These are phyloP conservation scores for Secale cereale DNA, from an alignment of 176 grass and related monocot genomes.

Conservation along the genomic window DNA sequence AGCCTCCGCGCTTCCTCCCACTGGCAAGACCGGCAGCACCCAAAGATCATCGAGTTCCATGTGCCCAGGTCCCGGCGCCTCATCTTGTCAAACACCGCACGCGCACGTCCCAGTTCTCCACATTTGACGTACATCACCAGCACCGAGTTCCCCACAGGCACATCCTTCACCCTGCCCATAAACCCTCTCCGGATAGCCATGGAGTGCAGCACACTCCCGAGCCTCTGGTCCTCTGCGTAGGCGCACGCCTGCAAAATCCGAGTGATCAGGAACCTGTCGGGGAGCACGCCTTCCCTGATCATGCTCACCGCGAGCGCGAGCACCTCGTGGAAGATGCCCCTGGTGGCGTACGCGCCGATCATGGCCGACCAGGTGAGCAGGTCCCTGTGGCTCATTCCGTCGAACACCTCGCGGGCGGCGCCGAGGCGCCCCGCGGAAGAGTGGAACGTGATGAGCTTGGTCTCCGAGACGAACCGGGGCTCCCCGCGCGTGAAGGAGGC, in stretches of 20 bases:
- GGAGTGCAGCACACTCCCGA: slow-evolving; percentile 43
- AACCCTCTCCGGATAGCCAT: slow-evolving; percentile 45
- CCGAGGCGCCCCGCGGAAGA: slow-evolving; percentile 40
- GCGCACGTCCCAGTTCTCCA: slow-evolving; percentile 35
- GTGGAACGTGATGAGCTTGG: slow-evolving; percentile 52
- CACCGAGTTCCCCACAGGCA: slow-evolving; percentile 50
- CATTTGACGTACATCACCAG: slow-evolving; percentile 66
- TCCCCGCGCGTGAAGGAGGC: not conserved
- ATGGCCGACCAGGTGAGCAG: slow-evolving; percentile 71
- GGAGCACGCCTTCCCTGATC: slow-evolving; percentile 36
- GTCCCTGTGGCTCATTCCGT: slow-evolving; percentile 51
- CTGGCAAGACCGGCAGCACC: slow-evolving; percentile 37
- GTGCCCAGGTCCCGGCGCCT: slow-evolving; percentile 42
- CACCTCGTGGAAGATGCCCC: slow-evolving; percentile 48
- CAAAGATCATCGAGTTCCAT: slow-evolving; percentile 71
- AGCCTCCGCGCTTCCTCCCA: slow-evolving; percentile 47
- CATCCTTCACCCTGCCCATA: slow-evolving; percentile 24
- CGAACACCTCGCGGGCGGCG: slow-evolving; percentile 50
- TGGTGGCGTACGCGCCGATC: slow-evolving; percentile 44
- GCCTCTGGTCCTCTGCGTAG: slow-evolving; percentile 28
- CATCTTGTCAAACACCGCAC: slow-evolving; percentile 49
- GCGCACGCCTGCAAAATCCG: slow-evolving; percentile 56
- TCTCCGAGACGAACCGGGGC: slow-evolving; percentile 42
- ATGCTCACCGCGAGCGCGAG: slow-evolving; percentile 31
- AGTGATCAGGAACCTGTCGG: slow-evolving; percentile 59